Evolutionary conservation across 768 basidiomycete species (phyloP).

Genomic region (Suillus lakei): DNA sequence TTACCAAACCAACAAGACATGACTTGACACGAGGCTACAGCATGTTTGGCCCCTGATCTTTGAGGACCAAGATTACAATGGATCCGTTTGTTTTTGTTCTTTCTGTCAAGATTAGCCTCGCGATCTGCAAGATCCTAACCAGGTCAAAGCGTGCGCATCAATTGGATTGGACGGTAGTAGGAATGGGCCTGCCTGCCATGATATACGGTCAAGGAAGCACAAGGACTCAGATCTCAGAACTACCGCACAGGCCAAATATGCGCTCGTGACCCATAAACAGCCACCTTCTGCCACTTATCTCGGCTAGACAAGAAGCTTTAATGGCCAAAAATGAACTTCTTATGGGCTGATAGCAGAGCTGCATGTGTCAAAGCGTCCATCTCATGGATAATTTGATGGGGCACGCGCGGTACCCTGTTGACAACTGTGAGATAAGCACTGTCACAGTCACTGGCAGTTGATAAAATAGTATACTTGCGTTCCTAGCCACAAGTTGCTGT

Average conservation of each 20-base stretch:
- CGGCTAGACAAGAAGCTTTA: slow-evolving; percentile 3
- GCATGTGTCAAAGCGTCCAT: not conserved
- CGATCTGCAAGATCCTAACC: slow-evolving; percentile 21
- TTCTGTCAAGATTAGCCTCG: slow-evolving; percentile 28
- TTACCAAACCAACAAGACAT: slow-evolving; percentile 18
- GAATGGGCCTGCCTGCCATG: not conserved
- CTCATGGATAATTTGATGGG: not conserved
- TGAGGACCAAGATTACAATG: slow-evolving; percentile 2
- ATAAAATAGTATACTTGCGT: not conserved
- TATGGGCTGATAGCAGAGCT: not conserved
- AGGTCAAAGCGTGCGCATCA: slow-evolving; percentile 14
- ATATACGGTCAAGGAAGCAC: not conserved
- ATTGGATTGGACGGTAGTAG: not conserved
- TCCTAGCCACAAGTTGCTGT: not conserved
- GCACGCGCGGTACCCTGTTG: not conserved
- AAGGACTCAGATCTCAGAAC: not conserved
- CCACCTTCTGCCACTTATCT: not conserved
- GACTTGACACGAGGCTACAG: slow-evolving; percentile 31
- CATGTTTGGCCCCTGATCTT: slow-evolving; percentile 21
- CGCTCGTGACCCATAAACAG: not conserved
- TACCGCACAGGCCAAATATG: not conserved
- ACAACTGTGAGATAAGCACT: slow-evolving; percentile 7
- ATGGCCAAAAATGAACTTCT: not conserved
- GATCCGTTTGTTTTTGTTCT: slow-evolving; percentile 16
- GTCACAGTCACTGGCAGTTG: not conserved